These are phyloP conservation scores for Boletus tylopilopsis DNA, from an alignment of 768 basidiomycete genomes.

Conservation along the genomic window DNA sequence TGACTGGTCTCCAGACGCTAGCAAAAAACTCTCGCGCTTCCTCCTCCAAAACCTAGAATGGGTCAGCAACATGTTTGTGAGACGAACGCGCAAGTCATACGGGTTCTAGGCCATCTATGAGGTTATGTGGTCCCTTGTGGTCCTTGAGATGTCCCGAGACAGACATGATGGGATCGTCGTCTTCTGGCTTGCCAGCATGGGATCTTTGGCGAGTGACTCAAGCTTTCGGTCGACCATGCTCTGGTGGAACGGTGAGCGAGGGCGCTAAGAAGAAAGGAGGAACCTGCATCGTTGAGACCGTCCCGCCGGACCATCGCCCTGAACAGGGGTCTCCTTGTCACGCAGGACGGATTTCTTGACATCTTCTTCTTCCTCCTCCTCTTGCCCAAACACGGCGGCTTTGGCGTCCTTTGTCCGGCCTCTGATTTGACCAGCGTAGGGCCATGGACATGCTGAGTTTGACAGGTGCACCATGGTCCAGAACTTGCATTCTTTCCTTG, in stretches of 20 bases:
- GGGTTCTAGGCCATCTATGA: constrained; percentile 87
- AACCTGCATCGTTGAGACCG: constrained; percentile 77
- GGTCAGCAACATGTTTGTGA: background rate
- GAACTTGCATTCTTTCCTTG: constrained; percentile 81
- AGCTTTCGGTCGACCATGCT: constrained; percentile 80
- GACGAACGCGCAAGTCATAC: constrained; percentile 48
- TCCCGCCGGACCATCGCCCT: constrained; percentile 90
- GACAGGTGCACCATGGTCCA: constrained; percentile 91
- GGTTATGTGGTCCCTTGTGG: constrained; percentile 77
- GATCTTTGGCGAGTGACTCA: constrained; percentile 75
- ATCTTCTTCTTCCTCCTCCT: constrained; percentile 84
- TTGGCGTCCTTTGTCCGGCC: constrained; percentile 44
- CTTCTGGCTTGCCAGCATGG: constrained; percentile 91
- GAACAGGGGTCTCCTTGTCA: constrained; percentile 75
- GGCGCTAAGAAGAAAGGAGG: constrained; percentile 1
- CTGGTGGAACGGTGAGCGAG: constrained; percentile 39
- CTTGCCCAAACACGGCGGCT: constrained; percentile 67
- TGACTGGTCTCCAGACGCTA: constrained; percentile 86
- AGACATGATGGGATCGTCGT: constrained; percentile 93
- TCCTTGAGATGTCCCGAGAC: constrained; percentile 91
- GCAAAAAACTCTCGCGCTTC: constrained; percentile 79
- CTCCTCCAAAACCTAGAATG: constrained; percentile 79
- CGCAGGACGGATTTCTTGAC: constrained; percentile 74
- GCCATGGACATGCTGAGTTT: constrained; percentile 76
- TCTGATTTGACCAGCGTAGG: constrained; percentile 46